Conservation (phyloP, 1,139 yeast species). For the Kodamaea plutei region DNA sequence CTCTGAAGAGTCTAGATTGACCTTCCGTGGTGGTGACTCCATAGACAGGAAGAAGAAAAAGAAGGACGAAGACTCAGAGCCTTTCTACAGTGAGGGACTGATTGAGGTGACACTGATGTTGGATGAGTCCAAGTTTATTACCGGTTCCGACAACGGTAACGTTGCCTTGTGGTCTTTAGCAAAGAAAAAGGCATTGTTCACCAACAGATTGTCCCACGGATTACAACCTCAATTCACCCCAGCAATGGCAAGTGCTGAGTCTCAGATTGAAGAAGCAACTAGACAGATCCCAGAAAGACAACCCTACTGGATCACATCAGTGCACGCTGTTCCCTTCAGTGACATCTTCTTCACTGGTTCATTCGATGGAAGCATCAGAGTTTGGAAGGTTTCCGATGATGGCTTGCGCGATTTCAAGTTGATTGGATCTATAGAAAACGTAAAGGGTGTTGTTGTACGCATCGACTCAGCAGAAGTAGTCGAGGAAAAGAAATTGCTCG, state of each 20-base stretch:
- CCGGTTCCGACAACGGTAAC: slow-evolving; percentile 94
- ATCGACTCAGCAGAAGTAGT: slow-evolving; percentile 59
- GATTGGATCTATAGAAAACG: slow-evolving; percentile 52
- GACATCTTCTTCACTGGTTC: slow-evolving; percentile 87
- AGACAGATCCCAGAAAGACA: slow-evolving; percentile 61
- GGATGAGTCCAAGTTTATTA: slow-evolving; percentile 87
- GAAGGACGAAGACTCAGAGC: slow-evolving; percentile 26
- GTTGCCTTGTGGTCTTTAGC: slow-evolving; percentile 83
- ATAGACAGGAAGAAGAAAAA: slow-evolving; percentile 39
- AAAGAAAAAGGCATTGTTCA: slow-evolving; percentile 80
- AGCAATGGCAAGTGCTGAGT: slow-evolving; percentile 66
- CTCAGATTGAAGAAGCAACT: slow-evolving; percentile 32
- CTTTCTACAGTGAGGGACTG: slow-evolving; percentile 72
- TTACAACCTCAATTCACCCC: slow-evolving; percentile 49
- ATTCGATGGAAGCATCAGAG: slow-evolving; percentile 67
- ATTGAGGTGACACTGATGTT: slow-evolving; percentile 88
- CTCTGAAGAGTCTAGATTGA: slow-evolving; percentile 87
- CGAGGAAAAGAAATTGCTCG: slow-evolving; percentile 45
- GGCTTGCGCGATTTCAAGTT: slow-evolving; percentile 57
- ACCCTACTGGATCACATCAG: slow-evolving; percentile 83
- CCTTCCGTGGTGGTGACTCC: slow-evolving; percentile 87
- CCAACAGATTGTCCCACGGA: slow-evolving; percentile 75
- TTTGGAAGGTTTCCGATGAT: slow-evolving; percentile 68
- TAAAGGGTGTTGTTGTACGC: slow-evolving; percentile 69
- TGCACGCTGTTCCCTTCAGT: slow-evolving; percentile 84